Base-by-base conservation (phyloP, 1,139 yeast species). In the Zhuliangozyma blackwelliae region DNA sequence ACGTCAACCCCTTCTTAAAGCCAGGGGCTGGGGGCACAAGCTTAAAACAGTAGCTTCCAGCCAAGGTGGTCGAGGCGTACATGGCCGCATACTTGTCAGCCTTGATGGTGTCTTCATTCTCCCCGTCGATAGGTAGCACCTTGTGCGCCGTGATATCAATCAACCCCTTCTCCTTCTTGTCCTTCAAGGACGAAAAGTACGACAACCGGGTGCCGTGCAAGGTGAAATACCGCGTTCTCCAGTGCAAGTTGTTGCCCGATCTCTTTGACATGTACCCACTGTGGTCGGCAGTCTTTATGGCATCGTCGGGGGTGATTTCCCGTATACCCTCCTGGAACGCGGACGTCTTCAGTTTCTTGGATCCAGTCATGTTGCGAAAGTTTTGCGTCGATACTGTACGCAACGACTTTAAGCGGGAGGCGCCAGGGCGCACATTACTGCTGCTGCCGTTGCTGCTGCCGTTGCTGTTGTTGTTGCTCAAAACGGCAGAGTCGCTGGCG, bases 1-100 rank as follows among this genome's bases (percentile, higher is more conserved):
- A 94, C 0, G 96, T 90, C 40, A 92, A 76, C 1, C 97, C 97
- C 61, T 90, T 92, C 48, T 83, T 82, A 44, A 92, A 86, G 0
- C 99, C 99, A 0, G 98, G 98, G 1, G 95, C 96, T 1, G 99
- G 99, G 5, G 99, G 99, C 2, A 90, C 80, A 11, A 92, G 60
- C 59, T 92, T 92, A 67, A 92, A 92, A 54, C 97, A 89, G 55
- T 79, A 87, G 32, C 95, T 72, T 12, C 97, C 97, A 37, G 86
- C 85, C 10, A 97, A 96, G 4, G 96, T 85, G 27, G 94, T 81
- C 1, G 96, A 92, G 1, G 97, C 97, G 61, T 86, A 86, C 38
- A 90, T 64, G 0, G 96, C 86, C 32, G 89, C 80, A 43, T 86
- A 71, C 53, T 84, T 77, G 57, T 89, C 97, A 38, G 79, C 82